Conservation (phyloP, 148 eudicot genomes). For the Heliamphora exappendiculata region DNA sequence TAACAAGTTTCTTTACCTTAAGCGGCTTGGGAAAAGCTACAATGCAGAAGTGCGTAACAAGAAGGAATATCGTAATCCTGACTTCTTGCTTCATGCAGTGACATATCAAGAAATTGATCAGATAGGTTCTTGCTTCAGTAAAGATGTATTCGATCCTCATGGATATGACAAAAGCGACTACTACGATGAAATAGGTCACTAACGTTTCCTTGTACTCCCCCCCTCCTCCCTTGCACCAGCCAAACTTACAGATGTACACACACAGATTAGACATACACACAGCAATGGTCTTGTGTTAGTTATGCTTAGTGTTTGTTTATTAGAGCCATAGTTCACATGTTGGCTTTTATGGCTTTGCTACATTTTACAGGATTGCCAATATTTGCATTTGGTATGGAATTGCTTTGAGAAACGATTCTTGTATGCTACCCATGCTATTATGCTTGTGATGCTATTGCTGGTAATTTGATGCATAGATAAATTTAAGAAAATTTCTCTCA, state of each 20-base stretch:
- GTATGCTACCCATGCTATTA: too few species aligned
- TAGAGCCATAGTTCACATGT: background rate
- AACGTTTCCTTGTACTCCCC: background rate
- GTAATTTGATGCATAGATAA: background rate
- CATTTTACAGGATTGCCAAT: background rate
- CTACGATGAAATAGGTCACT: slow-evolving; percentile 75
- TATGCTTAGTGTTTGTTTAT: background rate
- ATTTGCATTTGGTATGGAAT: background rate
- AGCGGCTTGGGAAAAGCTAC: slow-evolving; percentile 69
- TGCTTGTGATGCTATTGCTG: background rate
- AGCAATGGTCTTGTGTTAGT: background rate
- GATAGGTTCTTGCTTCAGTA: slow-evolving; percentile 86
- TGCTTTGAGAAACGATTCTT: background rate
- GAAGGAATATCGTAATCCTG: slow-evolving; percentile 95
- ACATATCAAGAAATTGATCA: slow-evolving; percentile 93
- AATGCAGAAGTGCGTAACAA: slow-evolving; percentile 92
- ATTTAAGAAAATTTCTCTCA: background rate
- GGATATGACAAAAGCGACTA: slow-evolving; percentile 89
- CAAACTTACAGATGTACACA: background rate
- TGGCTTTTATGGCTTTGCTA: background rate
- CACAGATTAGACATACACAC: background rate
- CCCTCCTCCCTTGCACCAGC: background rate
- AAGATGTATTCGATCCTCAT: slow-evolving; percentile 95
- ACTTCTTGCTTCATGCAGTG: slow-evolving; percentile 94
- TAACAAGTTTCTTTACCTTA: slow-evolving; percentile 58